Evolutionary conservation across 1,284 basidiomycete species (phyloP).

Genomic region (Moniliophthora roreri): DNA sequence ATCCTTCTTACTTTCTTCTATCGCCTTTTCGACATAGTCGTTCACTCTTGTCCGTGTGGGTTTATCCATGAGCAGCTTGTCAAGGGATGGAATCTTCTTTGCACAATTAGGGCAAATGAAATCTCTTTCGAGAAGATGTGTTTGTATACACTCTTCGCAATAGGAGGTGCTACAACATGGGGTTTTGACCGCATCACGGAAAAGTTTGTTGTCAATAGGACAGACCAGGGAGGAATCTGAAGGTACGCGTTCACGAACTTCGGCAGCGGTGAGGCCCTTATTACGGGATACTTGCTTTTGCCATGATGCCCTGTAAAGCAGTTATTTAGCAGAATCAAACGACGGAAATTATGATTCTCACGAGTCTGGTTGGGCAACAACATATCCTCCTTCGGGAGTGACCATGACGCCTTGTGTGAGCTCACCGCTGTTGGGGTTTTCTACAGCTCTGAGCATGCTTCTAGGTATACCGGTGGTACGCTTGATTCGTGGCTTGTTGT

Average conservation of each 20-base stretch:
- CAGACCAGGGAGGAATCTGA: conserved; percentile 79
- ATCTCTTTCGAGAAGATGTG: conserved; percentile 87
- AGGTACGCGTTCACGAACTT: conserved; percentile 83
- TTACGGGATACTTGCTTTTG: conserved; percentile 84
- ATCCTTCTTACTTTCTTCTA: conserved; percentile 80
- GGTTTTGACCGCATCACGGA: conserved; percentile 87
- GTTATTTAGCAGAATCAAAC: conserved; percentile 9
- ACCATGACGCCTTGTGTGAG: conserved; percentile 90
- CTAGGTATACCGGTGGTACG: conserved; percentile 97
- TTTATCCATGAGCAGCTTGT: conserved; percentile 80
- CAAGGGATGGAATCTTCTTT: conserved; percentile 82
- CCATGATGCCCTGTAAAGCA: conserved; percentile 74
- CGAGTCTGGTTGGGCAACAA: conserved; percentile 92
- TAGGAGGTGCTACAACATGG: conserved; percentile 90
- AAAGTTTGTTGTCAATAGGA: conserved; percentile 86
- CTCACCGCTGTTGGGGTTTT: conserved; percentile 76
- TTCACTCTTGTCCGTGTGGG: conserved; percentile 73
- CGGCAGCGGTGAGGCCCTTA: conserved; percentile 79
- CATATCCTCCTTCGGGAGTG: conserved; percentile 94
- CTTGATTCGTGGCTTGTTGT: conserved; percentile 94
- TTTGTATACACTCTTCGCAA: conserved; percentile 95
- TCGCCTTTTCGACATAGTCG: conserved; percentile 81
- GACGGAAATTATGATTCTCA: conserved; percentile 29
- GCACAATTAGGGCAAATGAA: conserved; percentile 89
- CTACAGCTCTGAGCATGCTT: conserved; percentile 96